These are phyloP conservation scores for Arthroderma sp. DNA, from an alignment of 2,329 filamentous ascomycete genomes.

Conservation along the genomic window DNA sequence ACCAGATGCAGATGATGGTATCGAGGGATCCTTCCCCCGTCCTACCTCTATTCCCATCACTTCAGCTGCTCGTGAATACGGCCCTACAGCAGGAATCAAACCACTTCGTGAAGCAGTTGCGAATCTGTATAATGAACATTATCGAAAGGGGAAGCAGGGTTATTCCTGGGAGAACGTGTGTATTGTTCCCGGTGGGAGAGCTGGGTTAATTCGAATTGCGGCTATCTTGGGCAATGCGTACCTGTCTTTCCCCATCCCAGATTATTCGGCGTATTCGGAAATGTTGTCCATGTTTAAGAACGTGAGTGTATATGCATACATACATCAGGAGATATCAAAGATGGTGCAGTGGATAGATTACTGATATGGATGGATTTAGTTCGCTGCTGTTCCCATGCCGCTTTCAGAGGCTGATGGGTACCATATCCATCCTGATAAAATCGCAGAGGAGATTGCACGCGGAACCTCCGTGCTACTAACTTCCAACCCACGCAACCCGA, in stretches of 20 bases:
- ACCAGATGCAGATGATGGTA: constrained; percentile 86
- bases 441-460: constrained; percentile 77
- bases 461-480: constrained; percentile 82
- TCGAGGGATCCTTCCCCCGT: constrained; percentile 74
- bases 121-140: constrained; percentile 82
- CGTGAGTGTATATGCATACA: constrained; percentile 17
- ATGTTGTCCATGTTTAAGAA: constrained; percentile 94
- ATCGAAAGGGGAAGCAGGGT: constrained; percentile 71
- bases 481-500: constrained; percentile 90
- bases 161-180: constrained; percentile 98
- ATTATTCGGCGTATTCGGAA: constrained; percentile 96
- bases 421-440: constrained; percentile 85
- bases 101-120: constrained; percentile 79
- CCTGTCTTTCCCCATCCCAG: constrained; percentile 83
- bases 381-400: constrained; percentile 75
- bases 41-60: constrained; percentile 67
- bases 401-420: constrained; percentile 76
- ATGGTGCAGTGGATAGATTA: neutral
- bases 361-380: constrained; percentile 36
- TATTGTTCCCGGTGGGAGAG: constrained; percentile 86
- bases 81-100: constrained; percentile 88
- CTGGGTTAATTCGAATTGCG: constrained; percentile 85
- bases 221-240: constrained; percentile 88
- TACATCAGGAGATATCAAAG: neutral
- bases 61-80: constrained; percentile 72